Evolutionary conservation across 2,329 filamentous ascomycete genomes (phyloP), one percentile per base, ranked within the genome.

Genomic region (Ceratocystis huliohia): DNA sequence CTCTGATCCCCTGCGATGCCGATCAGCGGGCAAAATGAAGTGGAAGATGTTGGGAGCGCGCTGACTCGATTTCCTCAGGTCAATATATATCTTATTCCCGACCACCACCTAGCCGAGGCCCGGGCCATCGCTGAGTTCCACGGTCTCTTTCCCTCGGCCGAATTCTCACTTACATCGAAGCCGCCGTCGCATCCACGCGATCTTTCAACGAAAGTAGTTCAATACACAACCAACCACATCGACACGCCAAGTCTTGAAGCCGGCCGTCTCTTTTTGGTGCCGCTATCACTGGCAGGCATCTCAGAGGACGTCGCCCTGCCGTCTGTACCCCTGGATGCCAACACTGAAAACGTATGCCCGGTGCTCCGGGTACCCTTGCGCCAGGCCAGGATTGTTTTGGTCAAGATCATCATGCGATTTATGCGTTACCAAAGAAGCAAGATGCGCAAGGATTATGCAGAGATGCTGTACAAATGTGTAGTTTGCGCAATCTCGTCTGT

Each of bases 381-480:
- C 8, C 46, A 61, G 6, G 62, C 67, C 5, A 50, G 64, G 13
- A 50, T 59, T n/a, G 64, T 61, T 5, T 53, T 68, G 41, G 41
- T 63, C n/a, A 61, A 61, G 8, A 64, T 68, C 22, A 22, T 56
- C 5, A 30, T 68, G 15, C 50, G 61, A 13, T 61, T 68, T 30
- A 62, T 66, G 41, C 61, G 63, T 28, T 64, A 64, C 15, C 67
- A 68, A 25, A n/a, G 64, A 33, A 56, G 63, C 6, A 61, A 64
- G 33, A 68, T 66, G 45, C 63, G 62, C 30, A 68, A 66, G 61
- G 64, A 68, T 25, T 68, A 68, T 46, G 59, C 67, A 10, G 64
- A 68, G 61, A 44, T 68, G 30, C 63, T 68, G 17, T 65, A 68
- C 61, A 68, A 66, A 33, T 68, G 67, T 62, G n/a, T 68, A 4